These are phyloP conservation scores for Mortierella sp. DNA, from an alignment of 371 early-diverging fungal species.

Conservation along the genomic window DNA sequence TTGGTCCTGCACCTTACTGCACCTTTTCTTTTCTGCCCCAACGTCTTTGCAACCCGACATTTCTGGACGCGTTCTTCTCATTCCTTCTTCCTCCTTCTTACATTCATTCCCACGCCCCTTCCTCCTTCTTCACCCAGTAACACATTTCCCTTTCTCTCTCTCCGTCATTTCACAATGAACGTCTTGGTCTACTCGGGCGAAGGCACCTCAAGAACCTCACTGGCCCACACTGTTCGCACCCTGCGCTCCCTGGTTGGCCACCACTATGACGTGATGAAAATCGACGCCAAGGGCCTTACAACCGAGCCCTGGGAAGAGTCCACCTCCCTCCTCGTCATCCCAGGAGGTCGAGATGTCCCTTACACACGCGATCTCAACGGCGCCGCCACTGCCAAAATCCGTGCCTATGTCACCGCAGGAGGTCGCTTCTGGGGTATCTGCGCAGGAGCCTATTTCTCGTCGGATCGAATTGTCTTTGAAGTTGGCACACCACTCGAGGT, in stretches of 20 bases:
- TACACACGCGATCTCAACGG: conserved; percentile 81
- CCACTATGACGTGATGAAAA: conserved; percentile 87
- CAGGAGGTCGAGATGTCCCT: conserved; percentile 92
- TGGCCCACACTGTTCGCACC: conserved; percentile 75
- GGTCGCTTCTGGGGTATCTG: conserved; percentile 95
- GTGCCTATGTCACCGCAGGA: conserved; percentile 81
- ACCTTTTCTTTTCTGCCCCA: neutral
- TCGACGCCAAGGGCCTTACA: conserved; percentile 78
- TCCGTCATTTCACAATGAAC: conserved; percentile 70
- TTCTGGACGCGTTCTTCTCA: neutral
- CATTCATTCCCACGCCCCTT: neutral
- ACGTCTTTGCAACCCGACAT: neutral
- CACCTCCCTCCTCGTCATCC: conserved; percentile 88
- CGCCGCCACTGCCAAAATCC: conserved; percentile 71
- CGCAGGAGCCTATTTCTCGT: conserved; percentile 94
- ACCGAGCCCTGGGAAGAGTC: conserved; percentile 90
- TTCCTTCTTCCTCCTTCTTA: neutral
- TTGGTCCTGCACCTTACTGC: no score
- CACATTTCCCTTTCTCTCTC: neutral
- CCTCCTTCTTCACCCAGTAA: neutral
- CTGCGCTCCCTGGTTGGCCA: conserved; percentile 81
- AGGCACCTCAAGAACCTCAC: conserved; percentile 80
- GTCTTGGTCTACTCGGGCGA: conserved; percentile 88
- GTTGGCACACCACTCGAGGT: conserved; percentile 76
- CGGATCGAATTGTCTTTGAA: conserved; percentile 84